Evolutionary conservation across 148 eudicot genomes (phyloP).

Genomic region (Rhododendron henanense): DNA sequence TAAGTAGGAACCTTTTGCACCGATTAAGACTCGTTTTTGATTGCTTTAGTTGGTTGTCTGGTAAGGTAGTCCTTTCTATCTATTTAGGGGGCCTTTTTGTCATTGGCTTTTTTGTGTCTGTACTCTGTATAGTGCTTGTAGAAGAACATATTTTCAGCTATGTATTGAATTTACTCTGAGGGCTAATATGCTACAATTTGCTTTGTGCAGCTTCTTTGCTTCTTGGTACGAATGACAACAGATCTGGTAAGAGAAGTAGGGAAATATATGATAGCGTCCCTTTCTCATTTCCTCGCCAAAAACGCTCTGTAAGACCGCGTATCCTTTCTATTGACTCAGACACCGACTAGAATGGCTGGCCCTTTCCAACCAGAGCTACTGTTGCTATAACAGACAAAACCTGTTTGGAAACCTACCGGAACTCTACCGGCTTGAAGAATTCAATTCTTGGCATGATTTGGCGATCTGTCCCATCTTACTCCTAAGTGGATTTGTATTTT

Average conservation of each 20-base stretch:
- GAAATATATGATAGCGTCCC: slow-evolving; percentile 64
- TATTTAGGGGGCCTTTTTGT: neutral
- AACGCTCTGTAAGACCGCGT: slow-evolving; percentile 68
- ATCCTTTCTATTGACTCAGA: slow-evolving; percentile 61
- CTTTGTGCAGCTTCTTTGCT: slow-evolving; percentile 58
- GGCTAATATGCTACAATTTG: neutral
- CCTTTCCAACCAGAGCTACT: neutral
- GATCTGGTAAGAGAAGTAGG: slow-evolving; percentile 50
- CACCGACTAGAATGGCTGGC: slow-evolving; percentile 38
- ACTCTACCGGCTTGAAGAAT: neutral
- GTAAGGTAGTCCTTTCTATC: neutral
- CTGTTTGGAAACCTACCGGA: neutral
- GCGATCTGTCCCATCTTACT: slow-evolving; percentile 12
- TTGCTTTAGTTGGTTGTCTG: neutral
- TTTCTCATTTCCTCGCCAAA: slow-evolving; percentile 65
- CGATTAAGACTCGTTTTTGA: neutral
- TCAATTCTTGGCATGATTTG: neutral
- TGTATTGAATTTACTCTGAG: neutral
- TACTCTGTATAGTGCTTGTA: neutral
- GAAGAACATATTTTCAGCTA: neutral
- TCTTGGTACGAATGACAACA: slow-evolving; percentile 46
- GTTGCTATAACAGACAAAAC: neutral
- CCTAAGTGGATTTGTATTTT: neutral
- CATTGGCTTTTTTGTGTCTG: neutral
- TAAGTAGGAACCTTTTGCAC: neutral